Conservation (phyloP, 1,284 basidiomycete genomes). For the Tilletiopsis washingtonensis region DNA sequence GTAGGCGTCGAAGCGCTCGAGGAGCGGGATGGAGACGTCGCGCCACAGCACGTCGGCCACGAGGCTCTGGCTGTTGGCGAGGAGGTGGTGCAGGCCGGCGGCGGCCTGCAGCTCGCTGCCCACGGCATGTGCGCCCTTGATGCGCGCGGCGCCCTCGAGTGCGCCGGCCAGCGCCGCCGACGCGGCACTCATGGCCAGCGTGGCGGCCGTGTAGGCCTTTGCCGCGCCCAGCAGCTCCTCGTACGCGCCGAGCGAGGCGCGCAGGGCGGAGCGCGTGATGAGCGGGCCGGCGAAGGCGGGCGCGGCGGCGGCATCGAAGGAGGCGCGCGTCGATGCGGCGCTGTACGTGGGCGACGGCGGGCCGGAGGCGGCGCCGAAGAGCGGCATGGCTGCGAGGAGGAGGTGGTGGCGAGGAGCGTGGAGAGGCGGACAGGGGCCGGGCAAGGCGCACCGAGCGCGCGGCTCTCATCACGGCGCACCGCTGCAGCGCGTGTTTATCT, state of each 20-base stretch:
- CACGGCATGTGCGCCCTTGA: conserved; percentile 41
- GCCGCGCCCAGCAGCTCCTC: conserved; percentile 75
- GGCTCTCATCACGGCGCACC: too few species aligned
- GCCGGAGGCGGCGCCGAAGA: neutral
- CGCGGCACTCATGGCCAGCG: conserved; percentile 73
- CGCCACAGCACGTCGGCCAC: conserved; percentile 79
- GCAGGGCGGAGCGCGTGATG: conserved; percentile 71
- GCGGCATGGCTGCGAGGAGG: neutral
- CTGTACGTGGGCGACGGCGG: conserved; percentile 4
- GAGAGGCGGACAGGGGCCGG: too few species aligned
- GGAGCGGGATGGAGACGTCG: conserved; percentile 79
- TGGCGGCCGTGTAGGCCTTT: conserved; percentile 72
- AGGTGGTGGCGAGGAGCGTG: too few species aligned
- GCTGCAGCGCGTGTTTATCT: too few species aligned
- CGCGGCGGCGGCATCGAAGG: neutral
- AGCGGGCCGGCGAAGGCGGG: conserved; percentile 42
- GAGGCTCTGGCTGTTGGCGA: conserved; percentile 85
- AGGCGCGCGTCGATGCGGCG: conserved; percentile 3
- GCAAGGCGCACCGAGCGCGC: too few species aligned
- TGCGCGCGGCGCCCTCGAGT: conserved; percentile 37
- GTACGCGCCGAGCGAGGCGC: conserved; percentile 66
- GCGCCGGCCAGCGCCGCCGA: conserved; percentile 76
- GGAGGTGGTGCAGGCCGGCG: conserved; percentile 73
- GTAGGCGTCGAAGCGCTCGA: conserved; percentile 75
- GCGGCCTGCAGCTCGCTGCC: conserved; percentile 38